Conservation (phyloP, 805 yeast genomes). For the Metschnikowia vanudenii region DNA sequence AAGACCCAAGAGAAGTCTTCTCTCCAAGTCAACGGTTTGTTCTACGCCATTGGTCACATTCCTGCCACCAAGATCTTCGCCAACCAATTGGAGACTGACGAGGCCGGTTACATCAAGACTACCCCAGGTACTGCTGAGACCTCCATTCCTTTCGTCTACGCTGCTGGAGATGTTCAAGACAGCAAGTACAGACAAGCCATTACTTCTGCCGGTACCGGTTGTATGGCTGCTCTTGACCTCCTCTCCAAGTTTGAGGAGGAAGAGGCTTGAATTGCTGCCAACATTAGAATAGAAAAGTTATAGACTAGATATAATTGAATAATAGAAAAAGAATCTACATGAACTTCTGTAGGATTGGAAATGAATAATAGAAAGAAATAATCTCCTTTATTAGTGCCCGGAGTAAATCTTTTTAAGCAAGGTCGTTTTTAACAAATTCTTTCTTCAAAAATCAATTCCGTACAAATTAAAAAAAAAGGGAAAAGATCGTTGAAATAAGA, state of each 20-base stretch:
- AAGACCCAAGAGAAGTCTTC: constrained; percentile 67
- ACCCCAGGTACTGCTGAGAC: constrained; percentile 87
- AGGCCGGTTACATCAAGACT: constrained; percentile 83
- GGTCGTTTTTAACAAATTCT: too few species aligned
- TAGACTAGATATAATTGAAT: not conserved
- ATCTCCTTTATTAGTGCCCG: too few species aligned
- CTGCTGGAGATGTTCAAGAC: constrained; percentile 99
- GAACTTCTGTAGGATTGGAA: too few species aligned
- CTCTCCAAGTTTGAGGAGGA: constrained; percentile 23
- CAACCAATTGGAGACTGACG: constrained; percentile 80
- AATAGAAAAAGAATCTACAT: too few species aligned
- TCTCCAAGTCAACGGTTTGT: constrained; percentile 82
- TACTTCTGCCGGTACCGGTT: constrained; percentile 99
- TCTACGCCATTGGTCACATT: constrained; percentile 96
- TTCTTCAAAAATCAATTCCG: too few species aligned
- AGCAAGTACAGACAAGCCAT: constrained; percentile 96
- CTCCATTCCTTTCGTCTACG: constrained; percentile 86
- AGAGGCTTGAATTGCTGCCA: constrained; percentile 19
- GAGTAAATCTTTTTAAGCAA: too few species aligned
- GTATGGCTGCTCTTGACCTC: constrained; percentile 98
- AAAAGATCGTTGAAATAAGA: too few species aligned
- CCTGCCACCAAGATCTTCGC: constrained; percentile 88
- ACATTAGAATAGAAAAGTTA: constrained; percentile 6
- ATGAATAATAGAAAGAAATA: too few species aligned
- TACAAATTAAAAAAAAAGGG: too few species aligned